Percentiles rank a stretch among this genome's conserved stretches.
phyloP scores from a whole-genome alignment of 2,329 filamentous ascomycete species.

The Xylaria sp. region DNA sequence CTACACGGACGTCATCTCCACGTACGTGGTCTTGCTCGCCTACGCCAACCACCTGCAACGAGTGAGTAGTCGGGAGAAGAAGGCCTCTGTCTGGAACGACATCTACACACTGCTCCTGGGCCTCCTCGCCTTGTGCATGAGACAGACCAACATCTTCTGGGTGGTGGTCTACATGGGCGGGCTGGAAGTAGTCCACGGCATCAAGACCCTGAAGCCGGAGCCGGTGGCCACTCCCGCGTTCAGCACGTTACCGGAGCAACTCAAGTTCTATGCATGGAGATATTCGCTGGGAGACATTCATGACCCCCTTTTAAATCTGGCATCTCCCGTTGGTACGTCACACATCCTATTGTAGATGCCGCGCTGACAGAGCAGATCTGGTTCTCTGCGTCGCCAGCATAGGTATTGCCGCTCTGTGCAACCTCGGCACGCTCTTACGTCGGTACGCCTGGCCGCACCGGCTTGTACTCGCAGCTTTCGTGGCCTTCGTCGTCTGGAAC shows the following conservation, averaged over 20 bases:
- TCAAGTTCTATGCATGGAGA: conserved; percentile 44
- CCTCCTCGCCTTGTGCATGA: conserved; percentile 69
- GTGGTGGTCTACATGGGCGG: conserved; percentile 76
- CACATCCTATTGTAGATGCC: not conserved
- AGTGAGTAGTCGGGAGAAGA: conserved; percentile 38
- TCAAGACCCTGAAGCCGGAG: conserved; percentile 47
- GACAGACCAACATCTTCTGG: conserved; percentile 98
- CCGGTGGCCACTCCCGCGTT: conserved; percentile 37
- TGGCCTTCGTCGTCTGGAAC: conserved; percentile 80
- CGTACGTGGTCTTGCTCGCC: conserved; percentile 70
- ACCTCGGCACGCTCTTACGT: conserved; percentile 48
- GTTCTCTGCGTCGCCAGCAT: conserved; percentile 65
- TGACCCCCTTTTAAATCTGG: conserved; percentile 52
- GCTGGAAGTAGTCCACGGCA: conserved; percentile 55
- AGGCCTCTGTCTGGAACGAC: conserved; percentile 43
- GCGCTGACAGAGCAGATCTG: conserved; percentile 47
- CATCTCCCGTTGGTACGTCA: conserved; percentile 54
- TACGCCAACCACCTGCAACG: conserved; percentile 62
- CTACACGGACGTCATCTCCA: conserved; percentile 90
- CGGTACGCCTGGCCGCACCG: conserved; percentile 61
- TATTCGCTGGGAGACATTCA: conserved; percentile 58
- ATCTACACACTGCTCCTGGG: conserved; percentile 59
- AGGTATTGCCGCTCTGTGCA: conserved; percentile 56
- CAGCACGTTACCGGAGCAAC: conserved; percentile 38
- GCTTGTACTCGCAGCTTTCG: conserved; percentile 68